Evolutionary conservation across 768 basidiomycete genomes (phyloP).

Genomic region (Serendipita indica): DNA sequence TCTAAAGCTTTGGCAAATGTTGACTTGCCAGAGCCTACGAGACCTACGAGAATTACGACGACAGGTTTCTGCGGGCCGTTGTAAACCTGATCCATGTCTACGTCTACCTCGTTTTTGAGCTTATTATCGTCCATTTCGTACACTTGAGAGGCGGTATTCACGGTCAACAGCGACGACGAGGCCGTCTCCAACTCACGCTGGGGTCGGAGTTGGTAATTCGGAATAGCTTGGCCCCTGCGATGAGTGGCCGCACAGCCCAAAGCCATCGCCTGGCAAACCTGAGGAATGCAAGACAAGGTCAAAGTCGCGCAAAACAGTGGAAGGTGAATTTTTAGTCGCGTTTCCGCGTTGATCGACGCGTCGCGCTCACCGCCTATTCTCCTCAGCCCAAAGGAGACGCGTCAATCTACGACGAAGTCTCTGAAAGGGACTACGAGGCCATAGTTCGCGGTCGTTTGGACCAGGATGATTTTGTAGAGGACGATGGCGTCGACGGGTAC

Average conservation of each 20-base stretch:
- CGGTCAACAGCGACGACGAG: neutral
- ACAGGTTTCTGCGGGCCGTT: conserved; percentile 25
- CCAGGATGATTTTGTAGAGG: conserved; percentile 86
- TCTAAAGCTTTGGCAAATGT: conserved; percentile 66
- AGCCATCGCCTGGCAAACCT: neutral
- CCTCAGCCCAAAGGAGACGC: conserved; percentile 33
- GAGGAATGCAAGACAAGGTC: neutral
- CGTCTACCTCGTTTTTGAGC: neutral
- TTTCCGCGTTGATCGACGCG: neutral
- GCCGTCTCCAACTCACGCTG: neutral
- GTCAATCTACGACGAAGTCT: conserved; percentile 75
- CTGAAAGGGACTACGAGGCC: conserved; percentile 73
- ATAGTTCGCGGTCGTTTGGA: conserved; percentile 75
- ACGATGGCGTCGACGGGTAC: conserved; percentile 84
- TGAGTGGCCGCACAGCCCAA: neutral
- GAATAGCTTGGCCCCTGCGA: neutral
- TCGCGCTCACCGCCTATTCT: neutral
- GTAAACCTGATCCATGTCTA: no score
- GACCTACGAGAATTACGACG: conserved; percentile 56
- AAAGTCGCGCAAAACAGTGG: conserved; percentile 9
- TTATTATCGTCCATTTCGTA: neutral
- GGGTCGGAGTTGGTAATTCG: neutral
- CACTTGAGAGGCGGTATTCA: neutral
- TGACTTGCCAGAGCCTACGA: conserved; percentile 61
- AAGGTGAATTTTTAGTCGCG: neutral